These are phyloP conservation scores for Gastrolobium bilobum DNA, from an alignment of 306 rosid genomes.

Conservation along the genomic window DNA sequence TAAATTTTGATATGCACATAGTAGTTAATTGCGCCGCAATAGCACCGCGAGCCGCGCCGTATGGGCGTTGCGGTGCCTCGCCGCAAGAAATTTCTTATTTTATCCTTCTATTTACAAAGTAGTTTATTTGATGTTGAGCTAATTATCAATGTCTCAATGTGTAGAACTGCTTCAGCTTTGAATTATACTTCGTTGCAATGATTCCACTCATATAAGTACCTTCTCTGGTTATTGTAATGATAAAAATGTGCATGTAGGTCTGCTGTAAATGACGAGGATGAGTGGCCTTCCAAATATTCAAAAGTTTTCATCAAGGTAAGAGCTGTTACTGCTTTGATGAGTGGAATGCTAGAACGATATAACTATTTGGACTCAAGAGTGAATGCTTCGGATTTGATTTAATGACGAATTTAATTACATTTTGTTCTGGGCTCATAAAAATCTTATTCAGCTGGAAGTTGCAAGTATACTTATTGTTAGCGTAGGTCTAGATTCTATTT, in stretches of 20 bases:
- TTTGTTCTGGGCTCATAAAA: constrained; percentile 23
- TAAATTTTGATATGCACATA: not conserved
- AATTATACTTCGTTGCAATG: constrained; percentile 27
- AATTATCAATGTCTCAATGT: not conserved
- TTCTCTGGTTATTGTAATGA: constrained; percentile 32
- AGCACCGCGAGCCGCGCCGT: too few relatives aligned
- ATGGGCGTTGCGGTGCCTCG: too few relatives aligned
- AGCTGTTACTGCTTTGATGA: constrained; percentile 6
- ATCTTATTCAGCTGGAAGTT: constrained; percentile 34
- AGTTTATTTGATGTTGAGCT: constrained; percentile 1
- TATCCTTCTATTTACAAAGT: not conserved
- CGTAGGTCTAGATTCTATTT: constrained; percentile 29
- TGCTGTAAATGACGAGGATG: constrained; percentile 83
- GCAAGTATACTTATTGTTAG: not conserved
- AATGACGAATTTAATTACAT: constrained; percentile 7
- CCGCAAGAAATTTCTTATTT: too few relatives aligned
- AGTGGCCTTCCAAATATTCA: constrained; percentile 96
- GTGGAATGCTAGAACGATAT: constrained; percentile 37
- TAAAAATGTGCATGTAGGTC: constrained; percentile 64
- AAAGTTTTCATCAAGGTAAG: constrained; percentile 83
- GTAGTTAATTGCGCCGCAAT: too few relatives aligned
- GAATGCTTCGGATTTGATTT: constrained; percentile 11
- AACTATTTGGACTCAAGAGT: constrained; percentile 1
- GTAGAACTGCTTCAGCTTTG: constrained; percentile 24
- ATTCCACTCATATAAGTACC: not conserved